Conservation (phyloP, 768 basidiomycete genomes). For the Butyriboletus loyo region DNA sequence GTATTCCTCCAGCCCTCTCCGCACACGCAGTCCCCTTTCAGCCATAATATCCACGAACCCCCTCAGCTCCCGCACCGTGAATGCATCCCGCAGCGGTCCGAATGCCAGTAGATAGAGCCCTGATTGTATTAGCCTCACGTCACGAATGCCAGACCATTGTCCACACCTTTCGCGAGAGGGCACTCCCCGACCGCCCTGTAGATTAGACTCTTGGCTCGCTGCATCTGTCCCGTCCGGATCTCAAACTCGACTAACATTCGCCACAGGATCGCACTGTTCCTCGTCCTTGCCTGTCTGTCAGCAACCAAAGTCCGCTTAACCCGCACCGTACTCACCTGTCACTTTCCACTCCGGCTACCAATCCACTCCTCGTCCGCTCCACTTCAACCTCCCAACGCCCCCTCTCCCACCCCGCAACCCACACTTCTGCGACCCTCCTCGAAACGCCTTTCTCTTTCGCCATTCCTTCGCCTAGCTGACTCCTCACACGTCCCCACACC, state of each 20-base stretch:
- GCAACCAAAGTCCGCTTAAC: not conserved
- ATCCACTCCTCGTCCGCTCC: slow-evolving; percentile 65
- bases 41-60: slow-evolving; percentile 71
- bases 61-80: slow-evolving; percentile 57
- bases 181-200: slow-evolving; percentile 74
- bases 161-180: slow-evolving; percentile 67
- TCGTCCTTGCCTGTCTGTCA: slow-evolving; percentile 47
- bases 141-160: not conserved
- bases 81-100: slow-evolving; percentile 61
- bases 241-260: slow-evolving; percentile 75
- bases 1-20: slow-evolving; percentile 55
- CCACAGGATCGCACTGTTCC: slow-evolving; percentile 67
- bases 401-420: slow-evolving; percentile 78
- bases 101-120: slow-evolving; percentile 80
- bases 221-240: slow-evolving; percentile 55
- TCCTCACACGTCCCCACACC: slow-evolving; percentile 70
- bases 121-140: slow-evolving; percentile 30
- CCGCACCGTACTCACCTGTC: slow-evolving; percentile 51
- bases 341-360: slow-evolving; percentile 59
- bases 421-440: slow-evolving; percentile 64
- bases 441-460: slow-evolving; percentile 51
- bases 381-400: slow-evolving; percentile 67
- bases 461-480: slow-evolving; percentile 47
- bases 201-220: slow-evolving; percentile 68
- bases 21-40: slow-evolving; percentile 66